phyloP scores from a whole-genome alignment of 169 alveolate genomes.

The Toxoplasma gondii region DNA sequence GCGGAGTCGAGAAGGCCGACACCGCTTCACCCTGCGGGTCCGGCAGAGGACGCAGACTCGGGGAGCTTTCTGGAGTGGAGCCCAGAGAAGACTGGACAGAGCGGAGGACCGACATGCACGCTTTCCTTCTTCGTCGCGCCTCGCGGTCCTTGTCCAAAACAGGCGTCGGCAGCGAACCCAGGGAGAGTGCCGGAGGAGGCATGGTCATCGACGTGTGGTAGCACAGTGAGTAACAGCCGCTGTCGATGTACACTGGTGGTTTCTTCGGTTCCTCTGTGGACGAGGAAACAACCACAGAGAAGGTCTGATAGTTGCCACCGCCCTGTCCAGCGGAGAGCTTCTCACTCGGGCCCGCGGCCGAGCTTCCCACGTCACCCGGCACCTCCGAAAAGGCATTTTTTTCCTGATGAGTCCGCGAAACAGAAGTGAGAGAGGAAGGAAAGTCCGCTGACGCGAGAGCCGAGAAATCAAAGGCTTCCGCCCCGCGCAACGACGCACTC shows the following conservation, averaged over 20 bases:
- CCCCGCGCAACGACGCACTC: neutral
- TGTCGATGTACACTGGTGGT: neutral
- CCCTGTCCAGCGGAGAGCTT: neutral
- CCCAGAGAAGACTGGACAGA: slow-evolving; percentile 1
- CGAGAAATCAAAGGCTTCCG: neutral
- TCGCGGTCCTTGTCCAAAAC: neutral
- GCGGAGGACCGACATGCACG: slow-evolving; percentile 33
- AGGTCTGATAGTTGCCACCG: neutral
- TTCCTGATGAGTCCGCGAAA: neutral
- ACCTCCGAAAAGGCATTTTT: neutral
- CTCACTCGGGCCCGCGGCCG: too few relatives aligned
- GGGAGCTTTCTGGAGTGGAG: slow-evolving; percentile 1
- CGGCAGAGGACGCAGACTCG: neutral
- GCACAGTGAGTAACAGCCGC: slow-evolving; percentile 40
- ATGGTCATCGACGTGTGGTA: slow-evolving; percentile 27
- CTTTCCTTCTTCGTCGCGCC: slow-evolving; percentile 31
- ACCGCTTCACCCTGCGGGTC: neutral
- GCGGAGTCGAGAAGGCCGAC: neutral
- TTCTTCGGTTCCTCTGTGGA: neutral
- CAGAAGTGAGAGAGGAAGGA: neutral
- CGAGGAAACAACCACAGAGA: neutral
- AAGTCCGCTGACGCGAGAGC: neutral
- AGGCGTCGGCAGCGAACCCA: neutral
- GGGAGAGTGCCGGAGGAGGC: slow-evolving; percentile 6
- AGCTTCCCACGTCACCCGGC: neutral